Evolutionary conservation across 2,329 filamentous ascomycete genomes (phyloP).

Genomic region (Talaromyces sp.): DNA sequence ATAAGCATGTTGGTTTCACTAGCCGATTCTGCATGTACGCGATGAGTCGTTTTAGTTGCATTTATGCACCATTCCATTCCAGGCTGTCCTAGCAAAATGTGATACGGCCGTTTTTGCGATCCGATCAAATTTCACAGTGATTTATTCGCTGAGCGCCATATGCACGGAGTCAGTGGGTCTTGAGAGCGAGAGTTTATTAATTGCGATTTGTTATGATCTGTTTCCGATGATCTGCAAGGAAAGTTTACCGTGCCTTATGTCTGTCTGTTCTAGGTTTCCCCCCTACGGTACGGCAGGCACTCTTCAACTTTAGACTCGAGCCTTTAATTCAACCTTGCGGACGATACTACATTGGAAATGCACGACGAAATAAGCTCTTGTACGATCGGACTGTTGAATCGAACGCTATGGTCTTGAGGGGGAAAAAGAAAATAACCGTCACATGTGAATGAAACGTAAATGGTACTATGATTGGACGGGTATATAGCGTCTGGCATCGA

Average conservation of each 20-base stretch:
- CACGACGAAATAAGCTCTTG: not conserved
- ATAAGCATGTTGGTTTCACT: not conserved
- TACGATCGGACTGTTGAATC: not conserved
- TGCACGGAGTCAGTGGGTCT: not conserved
- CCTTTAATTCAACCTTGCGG: not conserved
- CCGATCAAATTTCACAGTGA: not conserved
- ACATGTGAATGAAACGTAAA: not conserved
- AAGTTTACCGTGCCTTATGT: too few relatives aligned
- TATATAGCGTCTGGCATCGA: too few relatives aligned
- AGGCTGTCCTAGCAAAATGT: not conserved
- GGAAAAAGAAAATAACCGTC: not conserved
- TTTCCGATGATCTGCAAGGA: too few relatives aligned
- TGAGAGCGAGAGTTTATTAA: not conserved
- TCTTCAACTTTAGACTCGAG: not conserved
- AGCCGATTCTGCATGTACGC: not conserved
- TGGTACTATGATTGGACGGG: not conserved
- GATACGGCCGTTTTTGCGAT: not conserved
- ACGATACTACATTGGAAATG: not conserved
- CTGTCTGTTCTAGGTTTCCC: not conserved
- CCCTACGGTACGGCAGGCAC: too few relatives aligned
- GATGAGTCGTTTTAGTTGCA: not conserved
- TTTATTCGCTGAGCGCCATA: not conserved
- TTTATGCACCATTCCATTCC: not conserved
- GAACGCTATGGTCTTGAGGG: not conserved
- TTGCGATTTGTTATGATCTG: not conserved